A percentile compares a stretch with the other conserved stretches of the same genome.
These are phyloP conservation scores for Calamus simplicifolius DNA, from an alignment of 176 grass and related monocot genomes.

Conservation along the genomic window DNA sequence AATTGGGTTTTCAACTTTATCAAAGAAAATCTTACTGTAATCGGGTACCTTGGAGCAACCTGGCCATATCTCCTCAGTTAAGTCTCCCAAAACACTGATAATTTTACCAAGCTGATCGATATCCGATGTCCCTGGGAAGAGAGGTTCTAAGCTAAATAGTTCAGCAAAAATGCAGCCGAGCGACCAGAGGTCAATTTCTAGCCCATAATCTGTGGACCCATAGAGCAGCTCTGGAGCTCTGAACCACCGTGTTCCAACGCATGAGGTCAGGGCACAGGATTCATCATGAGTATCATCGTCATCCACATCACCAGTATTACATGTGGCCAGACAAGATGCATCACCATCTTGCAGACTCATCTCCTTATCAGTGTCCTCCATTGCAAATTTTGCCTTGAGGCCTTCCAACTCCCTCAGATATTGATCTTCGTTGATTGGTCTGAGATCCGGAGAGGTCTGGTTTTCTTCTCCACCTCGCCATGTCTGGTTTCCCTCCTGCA, in stretches of 20 bases:
- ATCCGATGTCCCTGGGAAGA: slow-evolving; percentile 76
- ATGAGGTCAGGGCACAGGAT: slow-evolving; percentile 61
- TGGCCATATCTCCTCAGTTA: slow-evolving; percentile 66
- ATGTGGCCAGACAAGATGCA: slow-evolving; percentile 76
- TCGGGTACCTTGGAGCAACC: slow-evolving; percentile 72
- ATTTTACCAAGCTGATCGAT: slow-evolving; percentile 93
- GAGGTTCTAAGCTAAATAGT: slow-evolving; percentile 49
- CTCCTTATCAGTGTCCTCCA: slow-evolving; percentile 54
- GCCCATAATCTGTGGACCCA: slow-evolving; percentile 74
- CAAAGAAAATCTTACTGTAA: slow-evolving; percentile 75
- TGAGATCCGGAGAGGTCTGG: slow-evolving; percentile 23
- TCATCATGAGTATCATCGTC: slow-evolving; percentile 62
- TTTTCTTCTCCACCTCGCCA: slow-evolving; percentile 22
- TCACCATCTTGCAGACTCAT: slow-evolving; percentile 75
- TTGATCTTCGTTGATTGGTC: slow-evolving; percentile 45
- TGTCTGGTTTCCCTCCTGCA: slow-evolving; percentile 14
- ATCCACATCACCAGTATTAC: slow-evolving; percentile 67
- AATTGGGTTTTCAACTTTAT: slow-evolving; percentile 43
- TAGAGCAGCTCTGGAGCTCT: slow-evolving; percentile 86
- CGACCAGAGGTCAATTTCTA: slow-evolving; percentile 84
- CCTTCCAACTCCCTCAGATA: slow-evolving; percentile 73
- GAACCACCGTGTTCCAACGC: slow-evolving; percentile 89
- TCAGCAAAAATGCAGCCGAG: slow-evolving; percentile 88
- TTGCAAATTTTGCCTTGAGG: slow-evolving; percentile 38
- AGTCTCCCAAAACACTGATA: slow-evolving; percentile 58